Evolutionary conservation across 495 filamentous ascomycete genomes (phyloP), one percentile per base, ranked within the genome.

Genomic region (Penicillium robsamsonii): DNA sequence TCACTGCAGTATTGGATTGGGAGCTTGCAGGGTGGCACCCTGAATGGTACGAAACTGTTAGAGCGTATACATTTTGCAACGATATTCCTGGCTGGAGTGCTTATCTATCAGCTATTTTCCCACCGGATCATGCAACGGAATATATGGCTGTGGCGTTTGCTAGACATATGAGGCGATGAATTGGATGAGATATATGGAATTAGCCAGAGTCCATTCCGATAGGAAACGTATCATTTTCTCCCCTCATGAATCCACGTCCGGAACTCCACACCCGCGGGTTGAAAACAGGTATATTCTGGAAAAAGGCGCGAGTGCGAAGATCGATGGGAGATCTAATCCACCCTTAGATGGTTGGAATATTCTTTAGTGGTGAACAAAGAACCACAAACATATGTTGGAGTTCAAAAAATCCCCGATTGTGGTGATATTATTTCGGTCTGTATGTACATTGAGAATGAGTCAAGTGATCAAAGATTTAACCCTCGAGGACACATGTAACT

Each of bases 1-100:
- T 55, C 29, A 47, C 43, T 15, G 53, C 30, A 17, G 33, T 55
- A 13, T 37, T 55, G 7, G 53, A 55, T 13, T 55, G 31, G 53
- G 53, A 47, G 10, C 12, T 46, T 25, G 43, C 43, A 11, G 53
- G 53, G 5, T 47, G 43, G 42, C 35, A 47, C 1, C 53, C 43
- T 10, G 43, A 27, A n/a, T 55, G 44, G 42, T 47, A 33, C 22
- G 53, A 55, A 10, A 17, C 29, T 29, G 31, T 47, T 18, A 46
- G 33, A 22, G 53, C 53, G 4, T 55, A 47, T 40, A 24, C 31
- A 0, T 46, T 38, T 25, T 46, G 41, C 20, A 29, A 46, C 15
- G 31, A 46, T 45, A 11, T 55, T n/a, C 41, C 53, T 17, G 53
- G 24, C 24, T 55, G 53, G 53, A 18, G 12, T 18, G 11, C 25